Evolutionary conservation across 805 yeast genomes (phyloP).

Genomic region (Torulaspora maleeae): DNA sequence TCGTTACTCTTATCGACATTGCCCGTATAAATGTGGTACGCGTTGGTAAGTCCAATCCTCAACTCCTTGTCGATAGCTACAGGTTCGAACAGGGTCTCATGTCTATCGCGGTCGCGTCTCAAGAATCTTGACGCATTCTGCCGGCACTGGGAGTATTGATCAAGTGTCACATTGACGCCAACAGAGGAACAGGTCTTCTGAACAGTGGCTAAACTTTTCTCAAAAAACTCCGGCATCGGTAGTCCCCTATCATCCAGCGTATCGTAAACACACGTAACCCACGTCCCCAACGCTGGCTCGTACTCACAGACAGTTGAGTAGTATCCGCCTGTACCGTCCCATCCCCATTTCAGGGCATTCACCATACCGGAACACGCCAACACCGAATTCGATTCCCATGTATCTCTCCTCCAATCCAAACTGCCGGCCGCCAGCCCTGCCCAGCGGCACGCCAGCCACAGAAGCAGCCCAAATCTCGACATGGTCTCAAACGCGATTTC

Average conservation of each 20-base stretch:
- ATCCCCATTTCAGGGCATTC: constrained; percentile 19
- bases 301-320: constrained; percentile 21
- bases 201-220: constrained; percentile 14
- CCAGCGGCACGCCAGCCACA: constrained; percentile 63
- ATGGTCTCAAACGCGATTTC: too few species aligned
- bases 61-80: constrained; percentile 9
- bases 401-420: constrained; percentile 8
- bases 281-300: constrained; percentile 25
- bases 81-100: constrained; percentile 11
- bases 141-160: constrained; percentile 13
- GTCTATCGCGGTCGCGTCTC: background rate
- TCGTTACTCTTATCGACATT: constrained; percentile 21
- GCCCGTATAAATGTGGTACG: constrained; percentile 17
- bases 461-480: constrained; percentile 36
- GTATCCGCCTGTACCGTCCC: constrained; percentile 9
- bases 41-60: constrained; percentile 11
- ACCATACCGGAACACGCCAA: constrained; percentile 22
- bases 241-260: constrained; percentile 10
- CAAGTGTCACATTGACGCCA: constrained; percentile 9
- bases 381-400: constrained; percentile 19
- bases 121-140: constrained; percentile 17
- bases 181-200: constrained; percentile 11
- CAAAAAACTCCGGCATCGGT: constrained; percentile 8
- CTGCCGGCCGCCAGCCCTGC: constrained; percentile 30
- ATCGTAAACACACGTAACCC: constrained; percentile 23